Percentiles rank a stretch among this genome's conserved stretches.
Evolutionary conservation across 805 yeast genomes (phyloP).

Genomic region (Kodamaea sagamina): DNA sequence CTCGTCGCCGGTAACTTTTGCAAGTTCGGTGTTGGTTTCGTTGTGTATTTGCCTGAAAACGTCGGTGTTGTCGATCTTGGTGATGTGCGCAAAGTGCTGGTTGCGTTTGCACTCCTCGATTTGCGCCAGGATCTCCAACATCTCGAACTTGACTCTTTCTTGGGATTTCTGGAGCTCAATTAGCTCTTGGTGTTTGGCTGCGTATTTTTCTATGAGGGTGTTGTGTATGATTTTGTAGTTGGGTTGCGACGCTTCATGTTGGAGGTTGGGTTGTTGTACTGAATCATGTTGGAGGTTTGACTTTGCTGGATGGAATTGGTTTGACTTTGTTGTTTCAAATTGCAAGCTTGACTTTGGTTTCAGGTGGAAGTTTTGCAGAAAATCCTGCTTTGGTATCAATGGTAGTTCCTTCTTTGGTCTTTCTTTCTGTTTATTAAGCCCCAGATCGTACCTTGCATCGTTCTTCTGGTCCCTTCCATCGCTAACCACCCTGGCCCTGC

Average conservation of each 20-base stretch:
- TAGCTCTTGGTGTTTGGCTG: slow-evolving; percentile 56
- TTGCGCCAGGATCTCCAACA: slow-evolving; percentile 32
- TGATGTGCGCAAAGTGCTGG: slow-evolving; percentile 9
- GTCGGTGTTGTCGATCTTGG: slow-evolving; percentile 9
- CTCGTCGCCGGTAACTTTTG: slow-evolving; percentile 4
- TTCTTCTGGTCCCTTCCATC: too few species aligned
- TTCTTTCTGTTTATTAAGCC: too few species aligned
- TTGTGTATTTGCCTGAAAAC: slow-evolving; percentile 13
- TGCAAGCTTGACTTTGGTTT: too few species aligned
- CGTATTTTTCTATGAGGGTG: slow-evolving; percentile 30
- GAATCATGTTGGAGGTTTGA: not conserved
- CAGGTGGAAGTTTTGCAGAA: too few species aligned
- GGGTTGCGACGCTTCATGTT: not conserved
- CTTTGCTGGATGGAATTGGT: not conserved
- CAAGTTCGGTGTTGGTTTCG: slow-evolving; percentile 14
- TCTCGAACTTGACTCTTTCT: slow-evolving; percentile 33
- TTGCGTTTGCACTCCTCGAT: slow-evolving; percentile 21
- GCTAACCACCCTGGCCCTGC: not conserved
- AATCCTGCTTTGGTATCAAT: too few species aligned
- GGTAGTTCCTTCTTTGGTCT: too few species aligned
- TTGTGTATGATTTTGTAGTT: slow-evolving; percentile 5
- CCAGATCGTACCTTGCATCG: too few species aligned
- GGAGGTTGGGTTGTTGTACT: not conserved
- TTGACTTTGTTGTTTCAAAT: too few species aligned
- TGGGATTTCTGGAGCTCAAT: slow-evolving; percentile 48